Conservation (phyloP, 1,284 basidiomycete species). For the Phellinidium pouzarii region DNA sequence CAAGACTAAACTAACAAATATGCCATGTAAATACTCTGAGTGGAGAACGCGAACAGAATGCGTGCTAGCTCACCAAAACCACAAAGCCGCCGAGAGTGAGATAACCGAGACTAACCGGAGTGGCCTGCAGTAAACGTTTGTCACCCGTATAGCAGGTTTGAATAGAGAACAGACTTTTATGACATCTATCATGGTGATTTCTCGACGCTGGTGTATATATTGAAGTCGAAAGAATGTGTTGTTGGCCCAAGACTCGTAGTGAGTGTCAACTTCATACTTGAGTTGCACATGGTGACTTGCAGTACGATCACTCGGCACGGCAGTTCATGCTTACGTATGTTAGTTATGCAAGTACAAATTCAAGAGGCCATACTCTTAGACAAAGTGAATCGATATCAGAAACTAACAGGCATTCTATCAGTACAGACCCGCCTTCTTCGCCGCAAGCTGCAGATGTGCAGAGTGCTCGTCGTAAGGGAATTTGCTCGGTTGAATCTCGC, state of each 20-base stretch:
- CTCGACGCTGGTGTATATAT: not conserved
- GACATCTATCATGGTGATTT: constrained; percentile 4
- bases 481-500: constrained; percentile 85
- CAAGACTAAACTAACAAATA: constrained; percentile 83
- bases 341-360: too few species aligned
- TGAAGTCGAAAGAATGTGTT: not conserved
- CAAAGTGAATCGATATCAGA: not conserved
- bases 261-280: too few species aligned
- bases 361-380: constrained; percentile 5
- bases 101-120: constrained; percentile 36
- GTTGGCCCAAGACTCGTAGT: too few species aligned
- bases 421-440: constrained; percentile 54
- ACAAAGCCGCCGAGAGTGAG: constrained; percentile 76
- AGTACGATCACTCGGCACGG: too few species aligned
- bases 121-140: constrained; percentile 13
- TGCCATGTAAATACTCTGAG: not conserved
- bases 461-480: constrained; percentile 94
- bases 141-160: not conserved
- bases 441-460: constrained; percentile 78
- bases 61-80: constrained; percentile 39
- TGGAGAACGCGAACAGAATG: not conserved
- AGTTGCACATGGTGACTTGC: too few species aligned
- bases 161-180: constrained; percentile 9
- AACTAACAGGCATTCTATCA: constrained; percentile 7
- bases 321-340: too few species aligned